Evolutionary conservation across 257 asterid genomes (phyloP).

Genomic region (Forsythia viridissima): DNA sequence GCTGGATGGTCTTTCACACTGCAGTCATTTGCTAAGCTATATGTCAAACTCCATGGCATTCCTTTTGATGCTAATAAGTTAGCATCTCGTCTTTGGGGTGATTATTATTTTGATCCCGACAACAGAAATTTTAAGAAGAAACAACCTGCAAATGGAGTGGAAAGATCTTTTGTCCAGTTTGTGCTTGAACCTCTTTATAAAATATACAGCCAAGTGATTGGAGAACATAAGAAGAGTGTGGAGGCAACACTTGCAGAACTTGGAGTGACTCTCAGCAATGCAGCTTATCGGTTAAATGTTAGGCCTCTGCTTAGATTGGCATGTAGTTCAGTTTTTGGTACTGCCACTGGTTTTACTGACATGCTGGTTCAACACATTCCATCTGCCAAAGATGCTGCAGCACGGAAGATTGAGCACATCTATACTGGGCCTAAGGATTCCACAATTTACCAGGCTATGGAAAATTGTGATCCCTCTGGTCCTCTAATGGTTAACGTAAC

Average conservation of each 20-base stretch:
- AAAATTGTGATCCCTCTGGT: conserved; percentile 77
- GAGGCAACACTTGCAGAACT: conserved; percentile 89
- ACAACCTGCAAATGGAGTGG: conserved; percentile 79
- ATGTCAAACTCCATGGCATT: conserved; percentile 89
- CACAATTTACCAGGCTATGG: conserved; percentile 74
- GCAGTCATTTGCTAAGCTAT: conserved; percentile 92
- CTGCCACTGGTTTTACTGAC: conserved; percentile 94
- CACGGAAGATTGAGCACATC: conserved; percentile 80
- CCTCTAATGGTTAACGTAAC: conserved; percentile 93
- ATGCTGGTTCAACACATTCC: conserved; percentile 97
- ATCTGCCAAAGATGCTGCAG: conserved; percentile 89
- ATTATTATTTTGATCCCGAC: conserved; percentile 76
- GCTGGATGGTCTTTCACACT: conserved; percentile 99
- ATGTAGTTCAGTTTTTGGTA: conserved; percentile 92
- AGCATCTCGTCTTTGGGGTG: conserved; percentile 97
- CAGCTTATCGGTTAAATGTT: conserved; percentile 89
- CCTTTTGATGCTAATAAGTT: conserved; percentile 91
- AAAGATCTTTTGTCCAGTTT: conserved; percentile 92
- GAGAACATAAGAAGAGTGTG: conserved; percentile 97
- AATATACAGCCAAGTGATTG: conserved; percentile 91
- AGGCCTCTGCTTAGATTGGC: conserved; percentile 90
- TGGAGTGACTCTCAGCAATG: conserved; percentile 93
- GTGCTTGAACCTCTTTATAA: conserved; percentile 94
- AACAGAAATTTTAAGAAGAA: conserved; percentile 80
- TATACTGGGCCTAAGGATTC: conserved; percentile 90